Base-by-base conservation (phyloP, 1,139 yeast species). In the Schizosaccharomyces versatilis region DNA sequence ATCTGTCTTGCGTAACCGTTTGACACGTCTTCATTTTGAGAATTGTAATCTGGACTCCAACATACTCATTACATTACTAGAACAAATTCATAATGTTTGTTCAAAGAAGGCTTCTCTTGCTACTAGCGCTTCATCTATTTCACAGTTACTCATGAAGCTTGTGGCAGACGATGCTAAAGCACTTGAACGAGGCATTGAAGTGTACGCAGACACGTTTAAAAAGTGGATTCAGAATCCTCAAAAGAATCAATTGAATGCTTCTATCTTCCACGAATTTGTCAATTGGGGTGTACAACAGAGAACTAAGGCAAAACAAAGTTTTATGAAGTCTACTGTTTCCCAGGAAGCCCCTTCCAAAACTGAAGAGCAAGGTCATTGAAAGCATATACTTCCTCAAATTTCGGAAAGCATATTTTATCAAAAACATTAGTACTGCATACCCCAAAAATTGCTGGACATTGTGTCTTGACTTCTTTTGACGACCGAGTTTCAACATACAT, bases 1-100 rank as follows among this genome's bases (percentile, higher is more conserved):
- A 60, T 81, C 80, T 65, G 65, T 84, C 38, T 66, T 88, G 59
- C 83, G 80, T 64, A 70, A 73, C 15, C 78, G 74, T 60, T 65
- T 86, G n/a, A 76, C n/a, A 19, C 32, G 38, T 19, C 38, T 49
- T 10, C 40, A 38, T 8, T 38, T 19, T 15, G 36, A 36, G 36
- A 14, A 39, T 10, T 19, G 12, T 8, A 12, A 24, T 2, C 41
- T 38, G 36, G 40, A 32, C 14, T 14, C 42, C 9, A 39, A 49
- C 10, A 8, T 19, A 9, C 39, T 49, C 9, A 14, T 49, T 14
- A 38, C 19, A 7, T 19, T 38, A 17, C 41, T 49, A 6, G 36
- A 49, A 38, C 17, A 19, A 10, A 38, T 49, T 14, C 52, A 49
- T 8, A 15, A 36, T 32, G 9, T 49, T 7, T 44, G 49, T 14